phyloP scores from a whole-genome alignment of 2,329 filamentous ascomycete genomes.

The Emergomyces orientalis region DNA sequence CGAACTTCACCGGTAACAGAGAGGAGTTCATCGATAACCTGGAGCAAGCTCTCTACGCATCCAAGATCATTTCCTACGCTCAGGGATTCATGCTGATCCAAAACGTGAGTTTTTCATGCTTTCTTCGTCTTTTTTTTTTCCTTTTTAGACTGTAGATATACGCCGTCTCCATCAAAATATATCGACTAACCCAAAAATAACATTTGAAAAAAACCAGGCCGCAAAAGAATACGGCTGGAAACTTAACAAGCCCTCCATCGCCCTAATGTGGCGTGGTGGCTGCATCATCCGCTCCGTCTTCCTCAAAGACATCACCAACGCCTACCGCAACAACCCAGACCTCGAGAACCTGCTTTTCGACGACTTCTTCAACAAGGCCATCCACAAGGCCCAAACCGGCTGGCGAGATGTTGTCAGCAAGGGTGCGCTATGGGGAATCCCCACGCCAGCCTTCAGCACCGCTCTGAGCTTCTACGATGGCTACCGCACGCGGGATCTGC shows the following conservation, averaged over 20 bases:
- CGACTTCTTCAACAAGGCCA: constrained; percentile 99
- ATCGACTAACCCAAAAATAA: constrained; percentile 10
- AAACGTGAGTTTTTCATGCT: constrained; percentile 58
- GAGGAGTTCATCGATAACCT: constrained; percentile 91
- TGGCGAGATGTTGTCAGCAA: constrained; percentile 90
- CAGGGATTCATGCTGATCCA: constrained; percentile 99
- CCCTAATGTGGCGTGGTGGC: constrained; percentile 99
- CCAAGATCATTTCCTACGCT: constrained; percentile 99
- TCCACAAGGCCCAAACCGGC: constrained; percentile 87
- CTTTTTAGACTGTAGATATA: background rate
- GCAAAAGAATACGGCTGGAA: constrained; percentile 96
- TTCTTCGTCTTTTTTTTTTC: background rate
- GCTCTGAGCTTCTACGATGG: constrained; percentile 98
- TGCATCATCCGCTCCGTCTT: constrained; percentile 99
- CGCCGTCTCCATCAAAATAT: background rate
- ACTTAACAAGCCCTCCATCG: constrained; percentile 99
- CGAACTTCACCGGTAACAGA: constrained; percentile 81
- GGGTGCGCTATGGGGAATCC: constrained; percentile 87
- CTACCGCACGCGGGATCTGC: constrained; percentile 93
- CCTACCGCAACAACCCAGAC: constrained; percentile 87
- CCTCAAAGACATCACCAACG: constrained; percentile 97
- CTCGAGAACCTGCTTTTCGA: constrained; percentile 98
- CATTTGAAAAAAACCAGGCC: constrained; percentile 53
- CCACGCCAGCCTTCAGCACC: constrained; percentile 91
- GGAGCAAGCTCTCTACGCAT: constrained; percentile 97